Percentiles rank a stretch among this genome's conserved stretches.
These are phyloP conservation scores for Gigaspora rosea DNA, from an alignment of 192 early-diverging fungal genomes.

Conservation along the genomic window DNA sequence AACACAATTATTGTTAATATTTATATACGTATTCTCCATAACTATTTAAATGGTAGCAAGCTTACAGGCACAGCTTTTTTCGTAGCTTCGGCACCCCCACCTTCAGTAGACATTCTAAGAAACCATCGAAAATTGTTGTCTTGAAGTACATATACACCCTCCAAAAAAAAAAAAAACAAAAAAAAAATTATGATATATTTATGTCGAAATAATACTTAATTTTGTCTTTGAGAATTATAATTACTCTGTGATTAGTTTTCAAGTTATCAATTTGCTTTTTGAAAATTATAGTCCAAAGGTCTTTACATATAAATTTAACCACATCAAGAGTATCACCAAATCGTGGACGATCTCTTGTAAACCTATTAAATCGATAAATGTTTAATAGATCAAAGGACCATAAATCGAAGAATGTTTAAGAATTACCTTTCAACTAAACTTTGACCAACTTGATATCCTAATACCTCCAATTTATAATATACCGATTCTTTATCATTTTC, in stretches of 20 bases:
- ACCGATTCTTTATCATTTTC: constrained; percentile 85
- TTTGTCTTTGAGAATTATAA: constrained; percentile 4
- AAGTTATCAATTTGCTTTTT: constrained; percentile 98
- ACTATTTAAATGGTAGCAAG: constrained; percentile 1
- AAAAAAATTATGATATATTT: background rate
- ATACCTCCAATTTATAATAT: constrained; percentile 86
- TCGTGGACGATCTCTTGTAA: constrained; percentile 82
- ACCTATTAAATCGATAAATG: constrained; percentile 46
- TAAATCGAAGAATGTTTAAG: too few species aligned
- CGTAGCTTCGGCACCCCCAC: constrained; percentile 73
- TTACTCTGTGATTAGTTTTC: constrained; percentile 95
- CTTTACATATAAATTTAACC: constrained; percentile 99
- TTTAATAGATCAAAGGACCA: background rate
- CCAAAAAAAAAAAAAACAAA: background rate
- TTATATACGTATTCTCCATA: background rate
- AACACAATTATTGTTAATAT: background rate
- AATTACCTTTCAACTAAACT: constrained; percentile 80
- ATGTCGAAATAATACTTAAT: background rate
- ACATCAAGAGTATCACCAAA: constrained; percentile 94
- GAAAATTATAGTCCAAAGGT: constrained; percentile 93
- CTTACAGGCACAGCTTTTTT: constrained; percentile 76
- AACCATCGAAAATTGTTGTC: constrained; percentile 99
- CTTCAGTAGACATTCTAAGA: constrained; percentile 84
- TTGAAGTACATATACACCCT: constrained; percentile 97
- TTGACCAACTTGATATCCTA: constrained; percentile 89